Evolutionary conservation across 2,329 filamentous ascomycete genomes (phyloP).

Genomic region (Cercospora sojina): DNA sequence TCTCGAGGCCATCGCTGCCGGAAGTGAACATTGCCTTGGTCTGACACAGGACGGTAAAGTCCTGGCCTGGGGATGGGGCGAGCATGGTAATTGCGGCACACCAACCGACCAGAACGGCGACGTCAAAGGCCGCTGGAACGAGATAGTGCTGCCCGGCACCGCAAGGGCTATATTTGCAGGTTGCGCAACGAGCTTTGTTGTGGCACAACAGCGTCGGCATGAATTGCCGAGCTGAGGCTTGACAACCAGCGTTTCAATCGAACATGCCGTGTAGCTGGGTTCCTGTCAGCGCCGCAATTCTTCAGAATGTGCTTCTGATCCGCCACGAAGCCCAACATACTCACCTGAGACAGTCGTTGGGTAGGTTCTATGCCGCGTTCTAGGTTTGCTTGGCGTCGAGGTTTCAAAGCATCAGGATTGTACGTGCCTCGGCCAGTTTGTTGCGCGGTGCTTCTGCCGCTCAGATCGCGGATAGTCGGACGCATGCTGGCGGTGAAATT

Average conservation of each 20-base stretch:
- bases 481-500: slow-evolving; percentile 52
- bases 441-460: slow-evolving; percentile 26
- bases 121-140: slow-evolving; percentile 68
- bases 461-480: slow-evolving; percentile 48
- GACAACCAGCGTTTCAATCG: slow-evolving; percentile 32
- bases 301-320: not conserved
- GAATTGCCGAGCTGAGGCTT: not conserved
- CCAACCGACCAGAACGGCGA: slow-evolving; percentile 60
- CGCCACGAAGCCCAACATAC: slow-evolving; percentile 26
- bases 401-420: not conserved
- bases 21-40: slow-evolving; percentile 86
- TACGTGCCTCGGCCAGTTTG: slow-evolving; percentile 18
- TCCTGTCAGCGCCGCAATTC: slow-evolving; percentile 24
- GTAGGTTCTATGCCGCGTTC: slow-evolving; percentile 62
- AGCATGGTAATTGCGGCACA: slow-evolving; percentile 93
- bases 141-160: slow-evolving; percentile 56
- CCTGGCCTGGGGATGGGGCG: slow-evolving; percentile 91
- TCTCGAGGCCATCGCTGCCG: slow-evolving; percentile 67
- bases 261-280: slow-evolving; percentile 41
- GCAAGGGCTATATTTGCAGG: slow-evolving; percentile 73
- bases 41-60: slow-evolving; percentile 64
- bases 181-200: slow-evolving; percentile 85
- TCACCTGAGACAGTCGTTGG: slow-evolving; percentile 69
- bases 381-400: slow-evolving; percentile 24
- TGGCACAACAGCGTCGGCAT: slow-evolving; percentile 38